These are phyloP conservation scores for Aspergillus carbonarius DNA, from an alignment of 2,329 filamentous ascomycete genomes.

Conservation along the genomic window DNA sequence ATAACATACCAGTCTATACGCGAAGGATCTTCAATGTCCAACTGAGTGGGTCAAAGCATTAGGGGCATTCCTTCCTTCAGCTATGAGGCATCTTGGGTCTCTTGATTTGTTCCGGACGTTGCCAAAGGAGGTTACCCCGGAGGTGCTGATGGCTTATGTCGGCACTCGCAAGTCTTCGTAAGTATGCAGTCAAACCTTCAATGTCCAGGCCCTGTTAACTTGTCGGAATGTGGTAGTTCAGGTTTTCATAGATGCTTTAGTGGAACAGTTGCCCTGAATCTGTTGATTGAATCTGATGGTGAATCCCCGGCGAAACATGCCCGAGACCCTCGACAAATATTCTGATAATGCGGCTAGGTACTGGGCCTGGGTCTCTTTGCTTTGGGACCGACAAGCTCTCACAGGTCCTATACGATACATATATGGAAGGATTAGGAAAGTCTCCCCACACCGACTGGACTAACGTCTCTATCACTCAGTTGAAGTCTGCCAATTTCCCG, in stretches of 20 bases:
- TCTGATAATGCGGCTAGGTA: slow-evolving; percentile 15
- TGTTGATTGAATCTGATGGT: slow-evolving; percentile 35
- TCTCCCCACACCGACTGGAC: slow-evolving; percentile 39
- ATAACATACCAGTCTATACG: slow-evolving; percentile 33
- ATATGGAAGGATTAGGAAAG: slow-evolving; percentile 33
- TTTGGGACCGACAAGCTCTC: slow-evolving; percentile 38
- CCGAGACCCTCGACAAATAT: background rate
- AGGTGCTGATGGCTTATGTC: slow-evolving; percentile 41
- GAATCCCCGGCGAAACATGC: background rate
- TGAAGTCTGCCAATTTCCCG: slow-evolving; percentile 35
- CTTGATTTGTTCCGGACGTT: slow-evolving; percentile 37
- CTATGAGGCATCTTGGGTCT: slow-evolving; percentile 33
- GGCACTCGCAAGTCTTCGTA: slow-evolving; percentile 34
- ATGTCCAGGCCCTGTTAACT: background rate
- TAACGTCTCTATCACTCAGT: slow-evolving; percentile 29
- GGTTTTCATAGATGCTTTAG: slow-evolving; percentile 41
- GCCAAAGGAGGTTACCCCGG: slow-evolving; percentile 33
- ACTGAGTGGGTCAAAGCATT: slow-evolving; percentile 32
- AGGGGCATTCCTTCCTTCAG: slow-evolving; percentile 29
- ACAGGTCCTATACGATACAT: slow-evolving; percentile 34
- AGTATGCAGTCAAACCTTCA: slow-evolving; percentile 4
- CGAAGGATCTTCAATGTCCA: slow-evolving; percentile 36
- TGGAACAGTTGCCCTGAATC: slow-evolving; percentile 36
- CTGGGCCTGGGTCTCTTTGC: slow-evolving; percentile 28
- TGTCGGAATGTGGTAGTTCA: slow-evolving; percentile 22